These are phyloP conservation scores for Nigrospora oryzae DNA, from an alignment of 2,329 filamentous ascomycete genomes.

Conservation along the genomic window DNA sequence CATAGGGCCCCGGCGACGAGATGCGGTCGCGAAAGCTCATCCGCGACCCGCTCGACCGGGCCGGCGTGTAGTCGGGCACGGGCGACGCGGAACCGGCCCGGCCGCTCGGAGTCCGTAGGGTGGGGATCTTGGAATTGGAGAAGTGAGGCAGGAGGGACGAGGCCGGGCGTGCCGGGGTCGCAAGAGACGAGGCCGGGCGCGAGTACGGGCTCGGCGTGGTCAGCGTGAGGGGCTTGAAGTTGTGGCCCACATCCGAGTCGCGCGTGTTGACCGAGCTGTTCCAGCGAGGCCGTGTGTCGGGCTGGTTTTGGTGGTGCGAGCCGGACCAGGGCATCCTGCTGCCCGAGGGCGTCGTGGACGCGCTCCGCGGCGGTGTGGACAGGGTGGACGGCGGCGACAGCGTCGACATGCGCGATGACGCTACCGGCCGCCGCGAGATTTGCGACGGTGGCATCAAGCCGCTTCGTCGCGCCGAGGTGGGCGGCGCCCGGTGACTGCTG, in stretches of 20 bases:
- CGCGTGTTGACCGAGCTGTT: slow-evolving; percentile 57
- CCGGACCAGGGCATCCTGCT: slow-evolving; percentile 34
- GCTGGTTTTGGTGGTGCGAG: slow-evolving; percentile 32
- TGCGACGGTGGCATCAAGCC: slow-evolving; percentile 35
- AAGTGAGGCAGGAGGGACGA: slow-evolving; percentile 34
- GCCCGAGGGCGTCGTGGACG: slow-evolving; percentile 41
- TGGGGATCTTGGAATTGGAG: slow-evolving; percentile 37
- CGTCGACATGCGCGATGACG: slow-evolving; percentile 36
- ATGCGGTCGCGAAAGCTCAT: slow-evolving; percentile 47
- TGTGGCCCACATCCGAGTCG: slow-evolving; percentile 58
- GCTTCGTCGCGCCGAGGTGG: slow-evolving; percentile 29
- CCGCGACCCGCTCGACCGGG: slow-evolving; percentile 32
- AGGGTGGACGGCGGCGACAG: slow-evolving; percentile 23
- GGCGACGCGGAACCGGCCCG: slow-evolving; percentile 41
- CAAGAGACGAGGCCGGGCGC: slow-evolving; percentile 26
- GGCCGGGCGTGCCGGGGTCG: slow-evolving; percentile 26
- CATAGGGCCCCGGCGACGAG: slow-evolving; percentile 37
- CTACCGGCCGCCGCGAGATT: slow-evolving; percentile 29
- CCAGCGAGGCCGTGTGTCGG: slow-evolving; percentile 55
- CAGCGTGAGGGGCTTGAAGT: slow-evolving; percentile 54
- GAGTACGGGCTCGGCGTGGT: slow-evolving; percentile 52
- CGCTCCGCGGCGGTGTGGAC: slow-evolving; percentile 26
- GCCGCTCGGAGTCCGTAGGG: slow-evolving; percentile 36
- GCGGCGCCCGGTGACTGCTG: slow-evolving; percentile 35
- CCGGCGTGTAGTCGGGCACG: slow-evolving; percentile 33